Conservation (phyloP, 352 stramenopile genomes). For the Globisporangium mamillatum region DNA sequence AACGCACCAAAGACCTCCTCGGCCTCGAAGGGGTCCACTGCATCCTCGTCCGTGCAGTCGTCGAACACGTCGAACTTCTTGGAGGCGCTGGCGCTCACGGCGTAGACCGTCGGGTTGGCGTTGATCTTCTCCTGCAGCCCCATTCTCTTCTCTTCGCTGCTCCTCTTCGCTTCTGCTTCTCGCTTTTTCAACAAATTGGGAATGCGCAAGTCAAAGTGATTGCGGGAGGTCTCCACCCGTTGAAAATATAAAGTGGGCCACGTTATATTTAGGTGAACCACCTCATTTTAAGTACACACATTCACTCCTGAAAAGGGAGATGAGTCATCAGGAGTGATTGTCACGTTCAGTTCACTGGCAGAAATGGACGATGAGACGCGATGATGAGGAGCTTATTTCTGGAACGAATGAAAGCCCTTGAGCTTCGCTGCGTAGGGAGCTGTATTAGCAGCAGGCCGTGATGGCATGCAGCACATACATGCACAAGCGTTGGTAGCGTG, state of each 20-base stretch:
- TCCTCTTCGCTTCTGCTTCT: not conserved
- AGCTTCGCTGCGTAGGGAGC: not conserved
- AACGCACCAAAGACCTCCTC: slow-evolving; percentile 84
- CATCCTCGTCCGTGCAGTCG: slow-evolving; percentile 51
- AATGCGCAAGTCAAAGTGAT: not conserved
- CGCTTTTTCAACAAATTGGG: not conserved
- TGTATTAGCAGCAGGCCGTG: too few species aligned
- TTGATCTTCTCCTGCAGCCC: slow-evolving; percentile 74
- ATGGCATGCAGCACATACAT: not conserved
- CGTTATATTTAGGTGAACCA: not conserved
- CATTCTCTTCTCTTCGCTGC: not conserved
- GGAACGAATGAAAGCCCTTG: not conserved
- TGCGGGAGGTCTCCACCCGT: not conserved
- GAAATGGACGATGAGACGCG: not conserved
- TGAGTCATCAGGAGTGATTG: not conserved
- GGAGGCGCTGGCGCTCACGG: slow-evolving; percentile 45
- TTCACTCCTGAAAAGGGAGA: not conserved
- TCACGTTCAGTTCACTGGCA: not conserved
- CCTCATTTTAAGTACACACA: not conserved
- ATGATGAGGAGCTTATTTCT: not conserved
- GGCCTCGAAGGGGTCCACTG: slow-evolving; percentile 73
- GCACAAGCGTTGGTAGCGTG: not conserved
- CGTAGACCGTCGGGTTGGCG: slow-evolving; percentile 87
- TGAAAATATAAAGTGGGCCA: not conserved
- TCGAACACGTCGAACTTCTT: slow-evolving; percentile 70